These are phyloP conservation scores for Mortierella sp. DNA, from an alignment of 371 early-diverging fungal species.

Conservation along the genomic window DNA sequence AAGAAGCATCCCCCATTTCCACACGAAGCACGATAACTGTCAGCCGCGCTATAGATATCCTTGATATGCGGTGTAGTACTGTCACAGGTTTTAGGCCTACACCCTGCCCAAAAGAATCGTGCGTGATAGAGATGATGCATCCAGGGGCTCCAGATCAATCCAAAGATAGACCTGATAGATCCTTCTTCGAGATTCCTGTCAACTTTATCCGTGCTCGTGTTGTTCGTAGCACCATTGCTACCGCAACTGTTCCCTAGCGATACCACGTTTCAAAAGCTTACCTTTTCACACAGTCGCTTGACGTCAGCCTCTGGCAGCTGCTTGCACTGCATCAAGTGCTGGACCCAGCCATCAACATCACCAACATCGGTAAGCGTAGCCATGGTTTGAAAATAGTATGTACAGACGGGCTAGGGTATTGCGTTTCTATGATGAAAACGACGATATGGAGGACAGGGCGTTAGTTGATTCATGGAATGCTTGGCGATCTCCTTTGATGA, in stretches of 20 bases:
- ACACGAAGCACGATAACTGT: not conserved
- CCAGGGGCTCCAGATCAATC: too few species aligned
- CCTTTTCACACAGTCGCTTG: constrained; percentile 91
- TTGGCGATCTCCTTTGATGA: too few species aligned
- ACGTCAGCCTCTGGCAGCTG: constrained; percentile 86
- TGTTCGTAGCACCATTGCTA: too few species aligned
- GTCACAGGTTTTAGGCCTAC: too few species aligned
- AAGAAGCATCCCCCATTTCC: not conserved
- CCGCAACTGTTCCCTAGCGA: not conserved
- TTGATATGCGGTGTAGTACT: too few species aligned
- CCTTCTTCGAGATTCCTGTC: too few species aligned
- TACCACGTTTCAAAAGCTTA: constrained; percentile 24
- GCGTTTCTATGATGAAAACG: not conserved
- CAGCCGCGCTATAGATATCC: not conserved
- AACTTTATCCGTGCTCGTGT: too few species aligned
- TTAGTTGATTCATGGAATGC: too few species aligned
- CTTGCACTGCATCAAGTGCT: constrained; percentile 74
- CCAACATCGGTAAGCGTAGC: constrained; percentile 53
- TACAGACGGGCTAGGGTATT: not conserved
- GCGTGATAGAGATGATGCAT: too few species aligned
- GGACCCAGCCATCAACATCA: constrained; percentile 60
- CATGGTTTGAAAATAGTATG: constrained; percentile 1
- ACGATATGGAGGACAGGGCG: not conserved
- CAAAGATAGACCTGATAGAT: too few species aligned
- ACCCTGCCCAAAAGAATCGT: too few species aligned